Conservation (phyloP, 73 alveolate genomes). For the Paramecium sonneborni region DNA sequence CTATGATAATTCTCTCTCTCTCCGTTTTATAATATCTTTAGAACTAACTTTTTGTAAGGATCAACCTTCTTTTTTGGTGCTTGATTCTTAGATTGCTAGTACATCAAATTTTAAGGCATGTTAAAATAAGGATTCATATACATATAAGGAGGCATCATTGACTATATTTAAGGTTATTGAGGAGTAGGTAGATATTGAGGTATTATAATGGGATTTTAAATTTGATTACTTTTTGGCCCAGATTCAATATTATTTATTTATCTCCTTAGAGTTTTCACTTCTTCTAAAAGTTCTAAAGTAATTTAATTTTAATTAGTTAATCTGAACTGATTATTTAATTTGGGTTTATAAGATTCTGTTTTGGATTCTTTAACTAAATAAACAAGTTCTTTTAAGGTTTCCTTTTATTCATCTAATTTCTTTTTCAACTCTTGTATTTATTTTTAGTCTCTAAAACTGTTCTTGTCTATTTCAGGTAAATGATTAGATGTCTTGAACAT, state of each 20-base stretch:
- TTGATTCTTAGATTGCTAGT: background rate
- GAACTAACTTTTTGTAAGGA: background rate
- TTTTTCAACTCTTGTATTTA: background rate
- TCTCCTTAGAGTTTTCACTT: background rate
- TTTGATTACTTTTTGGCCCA: background rate
- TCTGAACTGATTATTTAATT: background rate
- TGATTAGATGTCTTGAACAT: background rate
- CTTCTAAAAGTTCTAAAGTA: background rate
- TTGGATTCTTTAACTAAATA: background rate
- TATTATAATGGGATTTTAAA: background rate
- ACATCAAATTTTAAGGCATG: background rate
- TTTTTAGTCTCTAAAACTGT: background rate
- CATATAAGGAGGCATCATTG: constrained; percentile 9
- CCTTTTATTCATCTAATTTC: background rate
- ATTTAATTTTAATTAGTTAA: background rate
- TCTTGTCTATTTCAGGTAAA: background rate
- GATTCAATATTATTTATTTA: background rate
- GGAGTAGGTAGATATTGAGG: background rate
- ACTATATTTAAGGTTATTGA: background rate
- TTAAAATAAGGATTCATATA: constrained; percentile 2
- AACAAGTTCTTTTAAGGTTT: background rate
- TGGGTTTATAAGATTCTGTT: background rate
- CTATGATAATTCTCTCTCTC: background rate
- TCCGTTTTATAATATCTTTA: background rate
- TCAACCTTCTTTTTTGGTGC: background rate